Base-by-base conservation (phyloP, 768 basidiomycete species). In the Exidia glandulosa region DNA sequence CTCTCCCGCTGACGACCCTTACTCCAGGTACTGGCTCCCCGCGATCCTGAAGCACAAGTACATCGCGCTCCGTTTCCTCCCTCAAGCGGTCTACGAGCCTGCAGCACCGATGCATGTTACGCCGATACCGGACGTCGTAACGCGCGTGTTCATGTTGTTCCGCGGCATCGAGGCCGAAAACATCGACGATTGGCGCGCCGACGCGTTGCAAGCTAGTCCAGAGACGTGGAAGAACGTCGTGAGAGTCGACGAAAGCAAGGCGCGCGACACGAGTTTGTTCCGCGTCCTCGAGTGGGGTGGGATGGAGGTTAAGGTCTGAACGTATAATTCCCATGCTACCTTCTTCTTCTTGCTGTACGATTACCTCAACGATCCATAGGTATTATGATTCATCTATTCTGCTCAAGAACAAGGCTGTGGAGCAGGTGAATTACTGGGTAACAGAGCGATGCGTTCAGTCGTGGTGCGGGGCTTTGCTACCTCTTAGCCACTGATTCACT, bases 61-160 rank as follows among this genome's bases (percentile, higher is more conserved):
- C 59, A 63, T 80, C 55, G 76, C 75, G 2, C 68, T 81, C 32
- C 74, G 77, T 3, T 80, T 81, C 67, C 36, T 80, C 5, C 69
- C 77, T 2, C 79, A 80, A 0, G 41, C 16, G 5, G 41, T 19
- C 19, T 45, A 45, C 41, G 41, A 45, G 41, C 7, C 16, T 6
- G 41, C 16, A 14, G 79, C 76, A 1, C 71, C 65, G 0, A 68
- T 81, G 16, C 62, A 64, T 2, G 61, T 81, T 54, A 61, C 58
- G 2, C 80, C 80, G 1, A 34, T 60, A 33, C 78, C 80, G 14
- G 77, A 77, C 59, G 69, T 76, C 52, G 68, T 78, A 9, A 75
- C 71, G 0, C 75, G 77, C 6, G 68, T 80, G 12, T 79, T 80
- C 63, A 78, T 80, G 77, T 63, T 80, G 2, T 81, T 79, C 66